These are phyloP conservation scores for Clarireedia monteithiana DNA, from an alignment of 2,329 filamentous ascomycete species.

Conservation along the genomic window DNA sequence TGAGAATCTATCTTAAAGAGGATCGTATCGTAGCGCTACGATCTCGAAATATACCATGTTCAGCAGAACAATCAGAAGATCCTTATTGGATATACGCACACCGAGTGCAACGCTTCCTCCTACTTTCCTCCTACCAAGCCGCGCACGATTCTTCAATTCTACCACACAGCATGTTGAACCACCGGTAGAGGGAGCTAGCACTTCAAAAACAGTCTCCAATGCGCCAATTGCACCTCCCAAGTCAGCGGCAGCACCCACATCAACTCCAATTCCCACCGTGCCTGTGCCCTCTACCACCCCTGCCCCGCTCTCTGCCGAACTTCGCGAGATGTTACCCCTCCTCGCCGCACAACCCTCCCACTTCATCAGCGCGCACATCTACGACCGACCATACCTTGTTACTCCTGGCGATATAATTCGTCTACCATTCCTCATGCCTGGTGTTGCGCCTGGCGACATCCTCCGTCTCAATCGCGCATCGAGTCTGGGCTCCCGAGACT, in stretches of 20 bases:
- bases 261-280: slow-evolving; percentile 3
- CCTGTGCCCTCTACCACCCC: slow-evolving; percentile 21
- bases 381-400: slow-evolving; percentile 72
- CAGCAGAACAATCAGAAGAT: slow-evolving; percentile 51
- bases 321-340: slow-evolving; percentile 58
- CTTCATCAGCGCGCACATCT: slow-evolving; percentile 75
- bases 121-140: slow-evolving; percentile 41
- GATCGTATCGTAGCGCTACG: slow-evolving; percentile 5
- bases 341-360: slow-evolving; percentile 65
- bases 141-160: slow-evolving; percentile 38
- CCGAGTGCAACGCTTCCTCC: slow-evolving; percentile 36
- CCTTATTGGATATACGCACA: slow-evolving; percentile 51
- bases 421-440: slow-evolving; percentile 72
- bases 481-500: slow-evolving; percentile 78
- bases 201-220: slow-evolving; percentile 12
- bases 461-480: slow-evolving; percentile 82
- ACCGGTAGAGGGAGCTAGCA: slow-evolving; percentile 13
- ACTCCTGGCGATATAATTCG: slow-evolving; percentile 68
- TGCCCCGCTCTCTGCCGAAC: slow-evolving; percentile 41
- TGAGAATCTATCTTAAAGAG: neutral
- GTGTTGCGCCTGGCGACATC: slow-evolving; percentile 71
- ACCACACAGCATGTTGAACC: slow-evolving; percentile 42
- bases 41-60: slow-evolving; percentile 21
- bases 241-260: slow-evolving; percentile 3
- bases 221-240: slow-evolving; percentile 10